Evolutionary conservation across 2,329 filamentous ascomycete species (phyloP).

Genomic region (Colletotrichum brevisporum): DNA sequence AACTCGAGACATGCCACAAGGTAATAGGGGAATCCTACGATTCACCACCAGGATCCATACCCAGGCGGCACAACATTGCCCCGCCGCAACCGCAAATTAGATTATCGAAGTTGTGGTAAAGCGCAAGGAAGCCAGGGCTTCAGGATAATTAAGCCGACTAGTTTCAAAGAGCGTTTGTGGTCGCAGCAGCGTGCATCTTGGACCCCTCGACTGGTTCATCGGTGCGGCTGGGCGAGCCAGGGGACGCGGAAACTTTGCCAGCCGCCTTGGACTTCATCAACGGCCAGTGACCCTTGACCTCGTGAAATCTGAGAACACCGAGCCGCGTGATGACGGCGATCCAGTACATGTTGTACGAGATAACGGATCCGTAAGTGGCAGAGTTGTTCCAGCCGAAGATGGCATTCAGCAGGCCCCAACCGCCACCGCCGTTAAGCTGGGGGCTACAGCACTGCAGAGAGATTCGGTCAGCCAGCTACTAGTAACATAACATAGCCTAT

Average conservation of each 20-base stretch:
- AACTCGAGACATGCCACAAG: too few relatives aligned
- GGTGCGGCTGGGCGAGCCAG: background rate
- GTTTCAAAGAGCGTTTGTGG: background rate
- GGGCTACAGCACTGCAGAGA: slow-evolving; percentile 80
- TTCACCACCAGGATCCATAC: background rate
- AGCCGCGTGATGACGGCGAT: slow-evolving; percentile 77
- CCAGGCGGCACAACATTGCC: background rate
- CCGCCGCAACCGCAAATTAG: background rate
- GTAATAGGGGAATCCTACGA: background rate
- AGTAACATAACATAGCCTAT: too few relatives aligned
- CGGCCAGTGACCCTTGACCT: slow-evolving; percentile 68
- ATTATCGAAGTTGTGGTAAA: background rate
- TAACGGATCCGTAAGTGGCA: slow-evolving; percentile 87
- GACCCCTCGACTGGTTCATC: background rate
- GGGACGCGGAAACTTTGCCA: background rate
- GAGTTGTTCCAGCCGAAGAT: slow-evolving; percentile 91
- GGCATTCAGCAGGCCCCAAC: slow-evolving; percentile 91
- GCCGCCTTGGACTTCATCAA: slow-evolving; percentile 54
- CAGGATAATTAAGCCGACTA: background rate
- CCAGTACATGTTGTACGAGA: slow-evolving; percentile 93
- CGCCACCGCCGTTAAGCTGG: slow-evolving; percentile 77
- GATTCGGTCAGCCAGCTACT: too few relatives aligned
- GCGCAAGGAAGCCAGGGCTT: background rate
- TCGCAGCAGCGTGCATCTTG: background rate
- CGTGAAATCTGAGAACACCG: slow-evolving; percentile 75